Percentiles rank a stretch among this genome's conserved stretches.
phyloP scores from a whole-genome alignment of 2,329 filamentous ascomycete species.

The Colletotrichum sp. region DNA sequence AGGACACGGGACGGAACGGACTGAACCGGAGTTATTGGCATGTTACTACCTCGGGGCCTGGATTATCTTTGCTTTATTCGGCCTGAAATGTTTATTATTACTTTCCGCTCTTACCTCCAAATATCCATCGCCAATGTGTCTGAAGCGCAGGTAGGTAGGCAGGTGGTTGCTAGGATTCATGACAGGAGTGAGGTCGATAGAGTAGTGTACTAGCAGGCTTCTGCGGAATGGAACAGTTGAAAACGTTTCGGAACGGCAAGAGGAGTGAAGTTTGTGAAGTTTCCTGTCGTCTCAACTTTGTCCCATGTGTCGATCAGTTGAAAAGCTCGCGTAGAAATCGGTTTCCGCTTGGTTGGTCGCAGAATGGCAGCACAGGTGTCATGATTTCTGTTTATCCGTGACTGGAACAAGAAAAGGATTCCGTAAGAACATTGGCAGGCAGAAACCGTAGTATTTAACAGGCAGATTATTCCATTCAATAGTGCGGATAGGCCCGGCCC shows the following conservation, averaged over 20 bases:
- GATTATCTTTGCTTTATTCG: not conserved
- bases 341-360: not conserved
- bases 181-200: conserved; percentile 3
- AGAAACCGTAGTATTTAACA: not conserved
- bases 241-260: not conserved
- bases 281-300: not conserved
- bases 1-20: conserved; percentile 3
- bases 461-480: not conserved
- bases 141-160: not conserved
- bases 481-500: conserved; percentile 5
- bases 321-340: not conserved
- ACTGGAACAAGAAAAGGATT: not conserved
- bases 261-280: not conserved
- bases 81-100: not conserved
- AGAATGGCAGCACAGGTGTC: not conserved
- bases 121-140: not conserved
- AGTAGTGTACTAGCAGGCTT: conserved; percentile 7
- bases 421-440: not conserved
- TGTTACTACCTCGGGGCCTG: not conserved
- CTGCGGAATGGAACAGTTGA: not conserved
- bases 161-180: not conserved
- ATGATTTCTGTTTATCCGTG: not conserved
- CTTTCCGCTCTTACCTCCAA: not conserved
- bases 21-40: conserved; percentile 1
- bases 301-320: not conserved